Conservation (phyloP, 169 alveolate species). For the Plasmodium gonderi region DNA sequence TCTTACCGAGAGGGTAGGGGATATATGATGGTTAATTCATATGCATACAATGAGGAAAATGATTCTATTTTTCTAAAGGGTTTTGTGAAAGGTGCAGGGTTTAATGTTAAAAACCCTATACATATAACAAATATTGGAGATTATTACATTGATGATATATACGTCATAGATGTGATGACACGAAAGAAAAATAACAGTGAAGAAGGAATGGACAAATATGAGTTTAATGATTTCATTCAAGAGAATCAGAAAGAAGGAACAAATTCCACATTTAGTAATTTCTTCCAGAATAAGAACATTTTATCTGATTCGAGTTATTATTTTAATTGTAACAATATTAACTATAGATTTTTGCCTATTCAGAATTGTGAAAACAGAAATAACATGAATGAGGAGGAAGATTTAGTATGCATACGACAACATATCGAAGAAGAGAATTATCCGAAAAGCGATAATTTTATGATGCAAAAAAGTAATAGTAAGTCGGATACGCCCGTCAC, state of each 20-base stretch:
- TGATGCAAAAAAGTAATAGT: conserved; percentile 20
- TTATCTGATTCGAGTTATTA: background rate
- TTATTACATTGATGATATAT: conserved; percentile 76
- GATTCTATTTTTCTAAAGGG: conserved; percentile 79
- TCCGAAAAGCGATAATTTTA: conserved; percentile 7
- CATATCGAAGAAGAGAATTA: conserved; percentile 11
- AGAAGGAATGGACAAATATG: conserved; percentile 15
- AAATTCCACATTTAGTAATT: conserved; percentile 50
- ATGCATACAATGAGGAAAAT: conserved; percentile 67
- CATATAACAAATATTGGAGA: conserved; percentile 85
- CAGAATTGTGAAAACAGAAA: conserved; percentile 10
- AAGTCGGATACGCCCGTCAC: background rate
- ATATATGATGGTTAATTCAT: conserved; percentile 78
- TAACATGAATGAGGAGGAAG: conserved; percentile 51
- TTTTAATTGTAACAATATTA: background rate
- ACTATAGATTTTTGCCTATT: conserved; percentile 16
- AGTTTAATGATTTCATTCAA: conserved; percentile 49
- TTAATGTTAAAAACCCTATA: conserved; percentile 79
- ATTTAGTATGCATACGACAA: conserved; percentile 46
- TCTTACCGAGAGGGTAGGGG: conserved; percentile 85
- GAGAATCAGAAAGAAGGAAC: conserved; percentile 67
- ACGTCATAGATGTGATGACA: conserved; percentile 74
- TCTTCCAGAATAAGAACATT: conserved; percentile 35
- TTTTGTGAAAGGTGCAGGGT: conserved; percentile 83
- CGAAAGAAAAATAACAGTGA: conserved; percentile 33